Evolutionary conservation across 129 eudicot genomes (phyloP).

Genomic region (Escallonia herrerae): DNA sequence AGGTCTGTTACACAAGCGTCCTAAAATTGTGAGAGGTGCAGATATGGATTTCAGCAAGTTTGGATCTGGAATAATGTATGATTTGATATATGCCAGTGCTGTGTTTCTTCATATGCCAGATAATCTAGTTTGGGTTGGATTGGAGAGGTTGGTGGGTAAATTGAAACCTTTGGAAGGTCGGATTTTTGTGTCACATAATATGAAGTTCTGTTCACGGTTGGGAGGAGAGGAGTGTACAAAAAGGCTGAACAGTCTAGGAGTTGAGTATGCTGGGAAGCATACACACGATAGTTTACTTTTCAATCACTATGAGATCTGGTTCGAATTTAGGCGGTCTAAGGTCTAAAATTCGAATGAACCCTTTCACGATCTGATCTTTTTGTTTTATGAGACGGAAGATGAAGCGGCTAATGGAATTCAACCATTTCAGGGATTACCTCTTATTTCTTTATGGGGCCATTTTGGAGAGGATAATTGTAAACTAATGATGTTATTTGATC

Average conservation of each 20-base stretch:
- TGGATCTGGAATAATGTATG: constrained; percentile 51
- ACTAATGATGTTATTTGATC: not conserved
- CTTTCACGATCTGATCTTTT: not conserved
- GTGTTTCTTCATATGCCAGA: constrained; percentile 97
- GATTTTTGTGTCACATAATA: constrained; percentile 81
- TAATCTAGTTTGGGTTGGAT: constrained; percentile 86
- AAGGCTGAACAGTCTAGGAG: constrained; percentile 58
- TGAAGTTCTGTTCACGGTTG: constrained; percentile 86
- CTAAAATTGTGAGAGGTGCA: constrained; percentile 77
- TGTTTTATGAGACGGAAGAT: not conserved
- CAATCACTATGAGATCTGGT: constrained; percentile 95
- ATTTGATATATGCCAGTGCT: constrained; percentile 91
- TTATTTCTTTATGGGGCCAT: not conserved
- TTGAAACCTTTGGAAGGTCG: constrained; percentile 76
- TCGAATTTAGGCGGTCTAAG: constrained; percentile 61
- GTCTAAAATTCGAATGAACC: not conserved
- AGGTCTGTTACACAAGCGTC: constrained; percentile 74
- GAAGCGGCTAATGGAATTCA: not conserved
- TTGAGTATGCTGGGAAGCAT: constrained; percentile 76
- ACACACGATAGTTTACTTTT: constrained; percentile 93
- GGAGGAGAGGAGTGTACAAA: constrained; percentile 89
- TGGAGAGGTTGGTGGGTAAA: constrained; percentile 58
- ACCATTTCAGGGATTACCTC: not conserved
- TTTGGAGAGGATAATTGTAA: not conserved
- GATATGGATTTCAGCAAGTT: constrained; percentile 85